Evolutionary conservation across 2,329 filamentous ascomycete genomes (phyloP), one percentile per base, ranked within the genome.

Genomic region (Microdochium bolleyi): DNA sequence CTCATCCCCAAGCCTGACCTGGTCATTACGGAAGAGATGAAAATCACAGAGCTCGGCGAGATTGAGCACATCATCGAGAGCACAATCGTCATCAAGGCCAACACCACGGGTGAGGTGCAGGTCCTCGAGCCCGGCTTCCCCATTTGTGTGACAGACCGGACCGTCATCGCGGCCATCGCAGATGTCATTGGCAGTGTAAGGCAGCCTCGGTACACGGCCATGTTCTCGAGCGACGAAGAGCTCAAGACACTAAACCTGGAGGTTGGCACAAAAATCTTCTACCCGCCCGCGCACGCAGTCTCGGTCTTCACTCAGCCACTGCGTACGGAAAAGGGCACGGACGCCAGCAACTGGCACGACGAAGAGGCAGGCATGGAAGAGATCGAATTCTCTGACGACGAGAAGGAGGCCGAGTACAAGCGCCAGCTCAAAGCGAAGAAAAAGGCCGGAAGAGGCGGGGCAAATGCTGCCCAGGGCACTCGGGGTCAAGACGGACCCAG

Each of bases 381-480:
- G 66, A 81, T 90, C 60, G 94, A 97, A 65, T 97, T 97, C 67
- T 96, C 92, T 0, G 94, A 99, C 60, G 94, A 99, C 62, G 94
- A 99, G 70, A 88, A 89, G 60, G 94, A 99, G 69, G 87, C 87
- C 8, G 89, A 91, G 61, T 83, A 90, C 65, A 95, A 87, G 72
- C 74, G 80, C 53, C 78, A 79, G 55, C 61, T 83, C 51, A 91
- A 91, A 70, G 78, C 84, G 57, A 86, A 86, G 69, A 82, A 79
- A 51, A 76, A 68, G 56, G 70, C 68, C 46, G 71, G 67, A 22
- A 67, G 68, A 30, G 67, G 65, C 21, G 70, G 70, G 22, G 66
- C 68, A 49, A 64, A 66, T 16, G 61, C 67, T 24, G 66, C 67
- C 56, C 62, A 61, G 24, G 60, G 63, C 64, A 70, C 52, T 52